These are phyloP conservation scores for Blastomyces emzantsi DNA, from an alignment of 2,329 filamentous ascomycete genomes.

Conservation along the genomic window DNA sequence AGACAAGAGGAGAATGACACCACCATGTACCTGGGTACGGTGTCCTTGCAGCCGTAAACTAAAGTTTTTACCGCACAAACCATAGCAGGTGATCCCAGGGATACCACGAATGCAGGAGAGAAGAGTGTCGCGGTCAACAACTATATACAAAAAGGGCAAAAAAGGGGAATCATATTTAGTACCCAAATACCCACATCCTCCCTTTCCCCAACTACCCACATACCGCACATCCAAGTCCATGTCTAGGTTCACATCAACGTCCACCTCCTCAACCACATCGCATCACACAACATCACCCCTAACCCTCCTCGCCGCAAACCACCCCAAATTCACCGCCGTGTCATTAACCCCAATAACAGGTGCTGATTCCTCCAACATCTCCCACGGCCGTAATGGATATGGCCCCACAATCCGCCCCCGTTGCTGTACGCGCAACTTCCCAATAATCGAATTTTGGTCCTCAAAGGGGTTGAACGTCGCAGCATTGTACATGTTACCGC, in stretches of 20 bases:
- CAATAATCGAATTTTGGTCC: conserved; percentile 21
- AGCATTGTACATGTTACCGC: not conserved
- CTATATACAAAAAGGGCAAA: not conserved
- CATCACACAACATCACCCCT: conserved; percentile 1
- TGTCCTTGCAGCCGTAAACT: not conserved
- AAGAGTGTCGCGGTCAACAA: not conserved
- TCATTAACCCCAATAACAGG: conserved; percentile 38
- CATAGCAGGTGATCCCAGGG: not conserved
- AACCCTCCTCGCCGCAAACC: conserved; percentile 33
- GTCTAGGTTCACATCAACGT: not conserved
- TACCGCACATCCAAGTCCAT: not conserved
- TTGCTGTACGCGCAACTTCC: conserved; percentile 31
- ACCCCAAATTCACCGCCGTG: conserved; percentile 35
- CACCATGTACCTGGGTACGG: not conserved
- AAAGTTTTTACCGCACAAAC: not conserved
- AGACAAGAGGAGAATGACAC: not conserved
- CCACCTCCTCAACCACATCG: not conserved
- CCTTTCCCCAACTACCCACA: not conserved
- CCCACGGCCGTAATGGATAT: conserved; percentile 35
- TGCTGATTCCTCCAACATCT: conserved; percentile 38
- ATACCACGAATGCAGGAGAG: not conserved
- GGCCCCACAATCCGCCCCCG: conserved; percentile 29
- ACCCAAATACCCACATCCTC: not conserved
- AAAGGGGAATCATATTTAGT: not conserved
- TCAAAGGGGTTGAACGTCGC: conserved; percentile 17